These are phyloP conservation scores for Fusarium cyanostomum DNA, from an alignment of 2,329 filamentous ascomycete species.

Conservation along the genomic window DNA sequence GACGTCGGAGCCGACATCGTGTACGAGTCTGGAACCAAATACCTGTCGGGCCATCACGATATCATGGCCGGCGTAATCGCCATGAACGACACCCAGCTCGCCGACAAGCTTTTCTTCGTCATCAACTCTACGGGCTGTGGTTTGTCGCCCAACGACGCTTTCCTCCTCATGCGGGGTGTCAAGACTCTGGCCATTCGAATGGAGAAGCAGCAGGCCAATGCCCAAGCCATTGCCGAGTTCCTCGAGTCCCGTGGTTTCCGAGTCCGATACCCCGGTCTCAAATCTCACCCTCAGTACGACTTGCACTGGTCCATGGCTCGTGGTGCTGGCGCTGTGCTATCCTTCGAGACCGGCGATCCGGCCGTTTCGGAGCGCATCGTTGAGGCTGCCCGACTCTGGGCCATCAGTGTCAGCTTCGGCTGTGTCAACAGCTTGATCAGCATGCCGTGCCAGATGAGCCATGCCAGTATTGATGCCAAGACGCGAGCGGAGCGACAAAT, in stretches of 20 bases:
- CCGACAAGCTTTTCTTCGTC: constrained; percentile 92
- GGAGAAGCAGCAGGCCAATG: constrained; percentile 97
- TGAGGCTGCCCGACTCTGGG: constrained; percentile 89
- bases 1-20: constrained; percentile 95
- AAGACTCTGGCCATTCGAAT: constrained; percentile 98
- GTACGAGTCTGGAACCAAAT: constrained; percentile 98
- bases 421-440: constrained; percentile 99
- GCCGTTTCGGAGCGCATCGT: constrained; percentile 90
- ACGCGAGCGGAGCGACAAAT: constrained; percentile 88
- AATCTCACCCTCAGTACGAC: constrained; percentile 95
- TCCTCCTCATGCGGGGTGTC: constrained; percentile 92
- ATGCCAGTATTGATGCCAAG: constrained; percentile 97
- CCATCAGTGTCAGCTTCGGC: constrained; percentile 96
- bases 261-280: constrained; percentile 92
- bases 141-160: constrained; percentile 93
- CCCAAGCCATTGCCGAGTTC: constrained; percentile 90
- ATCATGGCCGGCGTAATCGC: constrained; percentile 98
- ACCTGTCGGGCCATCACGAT: constrained; percentile 96
- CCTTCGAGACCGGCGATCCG: constrained; percentile 93
- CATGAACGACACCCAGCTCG: constrained; percentile 82
- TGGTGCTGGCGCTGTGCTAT: constrained; percentile 91
- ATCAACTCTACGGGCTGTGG: constrained; percentile 98
- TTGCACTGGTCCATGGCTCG: constrained; percentile 96
- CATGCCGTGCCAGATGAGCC: constrained; percentile 99
- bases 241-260: constrained; percentile 92